A percentile compares a stretch with the other conserved stretches of the same genome.
These are phyloP conservation scores for Galerina sulciceps DNA, from an alignment of 768 basidiomycete genomes.

Conservation along the genomic window DNA sequence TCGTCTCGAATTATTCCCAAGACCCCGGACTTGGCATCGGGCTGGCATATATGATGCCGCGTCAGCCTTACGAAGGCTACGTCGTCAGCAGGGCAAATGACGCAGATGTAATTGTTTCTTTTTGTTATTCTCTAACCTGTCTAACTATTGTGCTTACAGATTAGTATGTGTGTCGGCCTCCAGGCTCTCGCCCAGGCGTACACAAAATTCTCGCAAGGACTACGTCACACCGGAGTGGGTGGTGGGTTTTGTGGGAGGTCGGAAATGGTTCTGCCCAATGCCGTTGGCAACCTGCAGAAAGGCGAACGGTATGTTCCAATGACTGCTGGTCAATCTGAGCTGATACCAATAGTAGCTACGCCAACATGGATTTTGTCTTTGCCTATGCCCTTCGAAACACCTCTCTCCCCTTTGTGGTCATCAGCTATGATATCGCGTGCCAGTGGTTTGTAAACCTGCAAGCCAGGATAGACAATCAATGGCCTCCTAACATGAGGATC, in stretches of 20 bases:
- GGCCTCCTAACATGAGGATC: neutral
- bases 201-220: slow-evolving; percentile 22
- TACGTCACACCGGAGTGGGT: slow-evolving; percentile 27
- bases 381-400: slow-evolving; percentile 1
- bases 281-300: slow-evolving; percentile 33
- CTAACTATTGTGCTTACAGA: slow-evolving; percentile 9
- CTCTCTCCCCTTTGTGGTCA: neutral
- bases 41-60: slow-evolving; percentile 3
- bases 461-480: slow-evolving; percentile 10
- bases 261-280: slow-evolving; percentile 25
- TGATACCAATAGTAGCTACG: slow-evolving; percentile 20
- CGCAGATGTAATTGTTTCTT: slow-evolving; percentile 2
- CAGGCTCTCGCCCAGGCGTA: slow-evolving; percentile 27
- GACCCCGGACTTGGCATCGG: slow-evolving; percentile 3
- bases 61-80: neutral
- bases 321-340: neutral
- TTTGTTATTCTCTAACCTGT: neutral
- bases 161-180: slow-evolving; percentile 31
- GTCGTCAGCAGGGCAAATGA: neutral
- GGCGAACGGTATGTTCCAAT: slow-evolving; percentile 29
- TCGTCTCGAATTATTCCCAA: slow-evolving; percentile 7
- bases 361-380: slow-evolving; percentile 30
- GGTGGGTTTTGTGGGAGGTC: slow-evolving; percentile 25
- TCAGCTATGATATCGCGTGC: slow-evolving; percentile 35
- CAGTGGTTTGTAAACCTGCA: slow-evolving; percentile 26